Conservation (phyloP, 352 stramenopile genomes). For the Halophytophthora polymorphica region DNA sequence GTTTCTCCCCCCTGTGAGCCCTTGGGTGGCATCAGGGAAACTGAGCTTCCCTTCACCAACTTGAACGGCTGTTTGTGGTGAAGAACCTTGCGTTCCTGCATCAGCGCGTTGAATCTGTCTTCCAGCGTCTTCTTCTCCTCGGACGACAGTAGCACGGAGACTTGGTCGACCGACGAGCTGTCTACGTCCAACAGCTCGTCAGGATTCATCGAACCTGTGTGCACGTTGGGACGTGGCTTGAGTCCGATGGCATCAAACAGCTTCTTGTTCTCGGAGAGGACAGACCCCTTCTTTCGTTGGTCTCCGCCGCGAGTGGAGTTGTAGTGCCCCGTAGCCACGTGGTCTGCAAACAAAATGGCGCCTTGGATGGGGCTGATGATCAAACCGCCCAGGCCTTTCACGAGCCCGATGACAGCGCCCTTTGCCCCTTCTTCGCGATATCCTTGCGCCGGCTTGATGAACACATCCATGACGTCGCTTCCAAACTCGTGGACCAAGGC, state of each 20-base stretch:
- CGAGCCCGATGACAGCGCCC: conserved; percentile 56
- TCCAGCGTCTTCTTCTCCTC: conserved; percentile 41
- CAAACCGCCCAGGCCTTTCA: conserved; percentile 50
- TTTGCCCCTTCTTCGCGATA: conserved; percentile 59
- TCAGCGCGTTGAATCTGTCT: conserved; percentile 32
- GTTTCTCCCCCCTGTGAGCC: conserved; percentile 5
- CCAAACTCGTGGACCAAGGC: conserved; percentile 67
- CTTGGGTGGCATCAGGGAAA: conserved; percentile 1
- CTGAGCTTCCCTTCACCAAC: conserved; percentile 7
- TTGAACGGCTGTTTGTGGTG: conserved; percentile 14
- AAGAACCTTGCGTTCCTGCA: conserved; percentile 32
- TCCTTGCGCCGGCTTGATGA: conserved; percentile 54
- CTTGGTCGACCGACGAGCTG: conserved; percentile 22
- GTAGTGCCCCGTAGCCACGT: conserved; percentile 59
- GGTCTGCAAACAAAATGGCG: conserved; percentile 58
- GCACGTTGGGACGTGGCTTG: conserved; percentile 35
- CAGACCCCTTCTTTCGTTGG: conserved; percentile 41
- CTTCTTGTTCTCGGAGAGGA: conserved; percentile 49
- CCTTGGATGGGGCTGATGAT: conserved; percentile 57
- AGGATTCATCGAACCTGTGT: conserved; percentile 49
- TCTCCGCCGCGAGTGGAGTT: conserved; percentile 45
- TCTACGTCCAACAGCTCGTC: conserved; percentile 38
- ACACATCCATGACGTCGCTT: conserved; percentile 56
- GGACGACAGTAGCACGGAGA: conserved; percentile 38
- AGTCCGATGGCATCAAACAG: conserved; percentile 33